phyloP scores from a whole-genome alignment of 2,329 filamentous ascomycete genomes.

The Scorias spongiosa region DNA sequence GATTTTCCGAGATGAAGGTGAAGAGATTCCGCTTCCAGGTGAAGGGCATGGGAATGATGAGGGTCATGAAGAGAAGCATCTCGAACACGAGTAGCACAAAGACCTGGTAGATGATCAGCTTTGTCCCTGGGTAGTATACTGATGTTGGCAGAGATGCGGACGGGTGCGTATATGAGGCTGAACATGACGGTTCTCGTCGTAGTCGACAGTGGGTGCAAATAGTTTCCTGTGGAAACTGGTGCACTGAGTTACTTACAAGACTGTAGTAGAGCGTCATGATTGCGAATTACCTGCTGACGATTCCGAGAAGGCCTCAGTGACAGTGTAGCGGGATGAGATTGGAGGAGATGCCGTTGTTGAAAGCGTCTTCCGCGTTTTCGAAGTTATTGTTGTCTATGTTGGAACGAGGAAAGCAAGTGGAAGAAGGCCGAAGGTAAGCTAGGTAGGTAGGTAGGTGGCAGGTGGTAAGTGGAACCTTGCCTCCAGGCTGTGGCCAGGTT shows the following conservation, averaged over 20 bases:
- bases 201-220: too few species aligned
- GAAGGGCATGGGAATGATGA: slow-evolving; percentile 81
- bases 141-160: slow-evolving; percentile 6
- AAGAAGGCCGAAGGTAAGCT: too few species aligned
- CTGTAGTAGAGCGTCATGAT: slow-evolving; percentile 58
- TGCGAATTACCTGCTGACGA: slow-evolving; percentile 15
- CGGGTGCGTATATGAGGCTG: slow-evolving; percentile 23
- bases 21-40: slow-evolving; percentile 73
- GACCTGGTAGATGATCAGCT: slow-evolving; percentile 40
- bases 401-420: too few species aligned
- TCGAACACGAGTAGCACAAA: slow-evolving; percentile 70
- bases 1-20: slow-evolving; percentile 88
- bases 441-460: too few species aligned
- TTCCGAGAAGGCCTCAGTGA: too few species aligned
- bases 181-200: slow-evolving; percentile 13
- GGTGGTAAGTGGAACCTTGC: too few species aligned
- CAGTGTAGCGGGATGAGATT: too few species aligned
- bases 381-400: too few species aligned
- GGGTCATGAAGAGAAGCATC: slow-evolving; percentile 66
- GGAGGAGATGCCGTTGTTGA: too few species aligned
- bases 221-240: slow-evolving; percentile 1
- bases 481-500: too few species aligned
- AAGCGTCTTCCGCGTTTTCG: too few species aligned
- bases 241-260: slow-evolving; percentile 34
- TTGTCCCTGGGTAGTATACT: slow-evolving; percentile 1